A percentile compares a stretch with the other conserved stretches of the same genome.
phyloP scores from a whole-genome alignment of 78 protist species.

The Isochrysis galbana region DNA sequence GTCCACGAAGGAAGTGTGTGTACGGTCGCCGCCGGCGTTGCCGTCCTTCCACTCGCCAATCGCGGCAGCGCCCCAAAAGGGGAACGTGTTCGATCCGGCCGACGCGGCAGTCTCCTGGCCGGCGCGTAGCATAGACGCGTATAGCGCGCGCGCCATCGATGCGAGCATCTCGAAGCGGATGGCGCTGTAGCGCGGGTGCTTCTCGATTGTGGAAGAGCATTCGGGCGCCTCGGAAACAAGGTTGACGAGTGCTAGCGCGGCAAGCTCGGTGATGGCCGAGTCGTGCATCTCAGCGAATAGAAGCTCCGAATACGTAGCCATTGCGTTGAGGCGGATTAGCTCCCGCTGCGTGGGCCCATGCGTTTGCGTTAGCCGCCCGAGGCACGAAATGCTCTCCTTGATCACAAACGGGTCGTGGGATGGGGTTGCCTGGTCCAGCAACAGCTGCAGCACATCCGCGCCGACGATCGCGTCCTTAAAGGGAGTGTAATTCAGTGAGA shows the following conservation, averaged over 20 bases:
- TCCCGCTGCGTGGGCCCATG: neutral
- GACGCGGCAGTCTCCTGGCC: neutral
- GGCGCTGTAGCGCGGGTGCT: neutral
- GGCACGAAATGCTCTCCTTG: neutral
- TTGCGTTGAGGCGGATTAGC: neutral
- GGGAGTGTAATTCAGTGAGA: neutral
- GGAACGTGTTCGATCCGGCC: neutral
- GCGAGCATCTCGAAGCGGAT: neutral
- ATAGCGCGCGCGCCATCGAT: neutral
- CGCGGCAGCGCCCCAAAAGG: neutral
- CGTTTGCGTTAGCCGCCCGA: neutral
- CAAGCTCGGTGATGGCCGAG: neutral
- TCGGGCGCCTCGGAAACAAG: neutral
- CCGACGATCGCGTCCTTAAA: neutral
- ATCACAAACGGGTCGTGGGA: neutral
- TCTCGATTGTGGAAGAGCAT: neutral
- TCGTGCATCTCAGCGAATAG: constrained; percentile 7
- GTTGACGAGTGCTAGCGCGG: neutral
- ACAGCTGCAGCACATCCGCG: neutral
- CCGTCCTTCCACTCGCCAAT: neutral
- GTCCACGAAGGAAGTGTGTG: neutral
- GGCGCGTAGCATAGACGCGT: neutral
- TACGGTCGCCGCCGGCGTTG: neutral
- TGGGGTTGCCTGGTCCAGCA: neutral
- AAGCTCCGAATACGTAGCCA: neutral